These are phyloP conservation scores for Aspergillus olivimuriae DNA, from an alignment of 495 filamentous ascomycete genomes.

Conservation along the genomic window DNA sequence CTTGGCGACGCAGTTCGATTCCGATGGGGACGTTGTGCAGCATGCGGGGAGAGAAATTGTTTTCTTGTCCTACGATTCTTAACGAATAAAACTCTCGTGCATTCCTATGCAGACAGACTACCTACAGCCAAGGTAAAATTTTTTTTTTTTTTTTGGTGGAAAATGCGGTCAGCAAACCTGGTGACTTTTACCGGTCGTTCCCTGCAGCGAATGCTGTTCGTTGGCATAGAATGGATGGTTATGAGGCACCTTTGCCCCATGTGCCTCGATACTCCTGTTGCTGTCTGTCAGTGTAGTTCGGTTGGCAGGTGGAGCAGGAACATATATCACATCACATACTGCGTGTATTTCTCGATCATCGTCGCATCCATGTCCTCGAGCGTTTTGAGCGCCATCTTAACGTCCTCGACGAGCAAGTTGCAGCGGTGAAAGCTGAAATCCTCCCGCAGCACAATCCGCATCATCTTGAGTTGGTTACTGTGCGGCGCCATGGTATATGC, in stretches of 20 bases:
- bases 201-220: slow-evolving; percentile 73
- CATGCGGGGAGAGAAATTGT: too few species aligned
- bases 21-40: too few species aligned
- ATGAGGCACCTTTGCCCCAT: slow-evolving; percentile 40
- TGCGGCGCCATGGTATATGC: slow-evolving; percentile 94
- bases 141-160: too few species aligned
- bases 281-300: slow-evolving; percentile 2
- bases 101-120: too few species aligned
- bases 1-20: too few species aligned
- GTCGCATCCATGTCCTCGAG: slow-evolving; percentile 64
- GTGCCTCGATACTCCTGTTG: slow-evolving; percentile 39
- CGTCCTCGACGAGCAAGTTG: slow-evolving; percentile 64
- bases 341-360: slow-evolving; percentile 51
- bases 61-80: too few species aligned
- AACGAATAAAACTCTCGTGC: too few species aligned
- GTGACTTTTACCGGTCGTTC: slow-evolving; percentile 76
- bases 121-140: too few species aligned
- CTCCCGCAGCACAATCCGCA: slow-evolving; percentile 83
- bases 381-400: slow-evolving; percentile 61
- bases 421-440: slow-evolving; percentile 76
- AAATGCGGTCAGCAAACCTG: slow-evolving; percentile 73
- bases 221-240: slow-evolving; percentile 56
- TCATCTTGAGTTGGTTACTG: slow-evolving; percentile 69
- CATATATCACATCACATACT: slow-evolving; percentile 40
- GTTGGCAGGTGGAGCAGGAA: not conserved